Conservation (phyloP, 345 rosid genomes). For the Arabis alpina region DNA sequence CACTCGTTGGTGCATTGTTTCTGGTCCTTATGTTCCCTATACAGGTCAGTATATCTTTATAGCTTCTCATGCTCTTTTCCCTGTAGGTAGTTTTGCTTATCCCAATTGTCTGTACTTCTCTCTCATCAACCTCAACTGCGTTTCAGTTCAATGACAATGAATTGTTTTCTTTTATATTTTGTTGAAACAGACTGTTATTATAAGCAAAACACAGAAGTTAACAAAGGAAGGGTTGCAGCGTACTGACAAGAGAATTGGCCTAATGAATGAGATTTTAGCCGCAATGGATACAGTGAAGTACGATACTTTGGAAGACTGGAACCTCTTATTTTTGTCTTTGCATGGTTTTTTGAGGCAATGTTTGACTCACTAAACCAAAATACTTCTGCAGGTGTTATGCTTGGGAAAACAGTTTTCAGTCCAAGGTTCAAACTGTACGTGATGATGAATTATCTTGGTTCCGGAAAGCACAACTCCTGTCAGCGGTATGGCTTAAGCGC, state of each 20-base stretch:
- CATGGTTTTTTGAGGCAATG: constrained; percentile 32
- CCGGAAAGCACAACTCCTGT: constrained; percentile 83
- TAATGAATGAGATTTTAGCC: constrained; percentile 97
- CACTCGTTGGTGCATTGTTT: constrained; percentile 74
- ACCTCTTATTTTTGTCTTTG: not conserved
- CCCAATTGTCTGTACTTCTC: constrained; percentile 14
- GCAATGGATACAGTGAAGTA: constrained; percentile 99
- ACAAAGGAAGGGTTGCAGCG: constrained; percentile 97
- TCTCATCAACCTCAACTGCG: constrained; percentile 6
- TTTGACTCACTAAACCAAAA: constrained; percentile 33
- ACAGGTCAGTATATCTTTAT: constrained; percentile 59
- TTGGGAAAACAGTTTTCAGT: constrained; percentile 95
- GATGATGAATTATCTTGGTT: constrained; percentile 96
- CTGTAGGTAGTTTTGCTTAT: constrained; percentile 19
- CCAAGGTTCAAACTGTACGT: constrained; percentile 80
- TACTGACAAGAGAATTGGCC: constrained; percentile 96
- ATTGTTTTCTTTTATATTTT: not conserved
- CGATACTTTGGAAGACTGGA: constrained; percentile 34
- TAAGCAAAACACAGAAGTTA: constrained; percentile 88
- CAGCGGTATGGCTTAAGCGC: constrained; percentile 66
- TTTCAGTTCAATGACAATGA: constrained; percentile 13
- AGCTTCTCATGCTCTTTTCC: constrained; percentile 15
- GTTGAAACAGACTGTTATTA: constrained; percentile 70
- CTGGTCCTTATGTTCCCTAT: constrained; percentile 90
- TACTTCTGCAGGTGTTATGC: constrained; percentile 80